phyloP scores from a whole-genome alignment of 2,329 filamentous ascomycete species.

The Alternaria metachromatica region DNA sequence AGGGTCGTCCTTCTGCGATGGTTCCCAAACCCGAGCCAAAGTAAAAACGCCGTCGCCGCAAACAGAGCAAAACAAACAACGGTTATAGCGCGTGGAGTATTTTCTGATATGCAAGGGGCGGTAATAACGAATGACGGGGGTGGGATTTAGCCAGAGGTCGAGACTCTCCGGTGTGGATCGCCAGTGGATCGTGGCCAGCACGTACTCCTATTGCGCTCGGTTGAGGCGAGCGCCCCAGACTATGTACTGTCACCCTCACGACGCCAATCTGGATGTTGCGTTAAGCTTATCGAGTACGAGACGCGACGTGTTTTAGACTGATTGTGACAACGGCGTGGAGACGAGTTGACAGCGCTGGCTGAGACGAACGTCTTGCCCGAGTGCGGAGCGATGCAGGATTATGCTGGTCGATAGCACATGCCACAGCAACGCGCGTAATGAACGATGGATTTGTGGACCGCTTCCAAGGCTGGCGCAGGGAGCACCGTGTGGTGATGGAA shows the following conservation, averaged over 20 bases:
- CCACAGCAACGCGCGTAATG: conserved; percentile 12
- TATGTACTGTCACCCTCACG: conserved; percentile 3
- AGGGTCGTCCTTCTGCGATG: background rate
- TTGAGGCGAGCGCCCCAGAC: conserved; percentile 9
- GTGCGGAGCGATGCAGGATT: conserved; percentile 10
- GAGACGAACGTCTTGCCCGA: conserved; percentile 17
- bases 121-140: conserved; percentile 16
- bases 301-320: conserved; percentile 5
- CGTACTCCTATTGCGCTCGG: conserved; percentile 4
- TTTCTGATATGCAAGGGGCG: conserved; percentile 11
- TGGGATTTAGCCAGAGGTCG: conserved; percentile 12
- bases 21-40: conserved; percentile 3
- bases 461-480: conserved; percentile 1
- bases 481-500: conserved; percentile 6
- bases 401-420: conserved; percentile 8
- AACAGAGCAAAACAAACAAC: background rate
- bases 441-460: conserved; percentile 4
- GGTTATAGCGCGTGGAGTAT: conserved; percentile 2
- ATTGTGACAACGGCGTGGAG: conserved; percentile 2
- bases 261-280: background rate
- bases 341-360: conserved; percentile 6
- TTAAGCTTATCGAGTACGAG: conserved; percentile 11
- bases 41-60: background rate
- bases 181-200: conserved; percentile 5
- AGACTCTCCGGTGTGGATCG: conserved; percentile 8